Percentiles rank a stretch among this genome's conserved stretches.
phyloP scores from a whole-genome alignment of 306 rosid species.

The Ormosia semicastrata region DNA sequence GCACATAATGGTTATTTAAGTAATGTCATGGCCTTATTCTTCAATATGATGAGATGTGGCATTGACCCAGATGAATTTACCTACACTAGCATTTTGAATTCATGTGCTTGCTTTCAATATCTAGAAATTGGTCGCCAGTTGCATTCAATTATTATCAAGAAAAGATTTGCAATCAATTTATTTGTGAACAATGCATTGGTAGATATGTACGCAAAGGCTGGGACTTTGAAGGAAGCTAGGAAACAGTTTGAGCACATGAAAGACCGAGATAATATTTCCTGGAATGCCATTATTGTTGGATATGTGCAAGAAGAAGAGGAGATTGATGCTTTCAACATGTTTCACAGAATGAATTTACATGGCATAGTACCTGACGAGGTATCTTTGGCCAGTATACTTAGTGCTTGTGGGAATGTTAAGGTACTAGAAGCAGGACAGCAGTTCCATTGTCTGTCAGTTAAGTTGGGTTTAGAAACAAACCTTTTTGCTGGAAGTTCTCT shows the following conservation, averaged over 20 bases:
- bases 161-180: conserved; percentile 48
- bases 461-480: conserved; percentile 68
- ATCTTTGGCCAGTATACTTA: conserved; percentile 75
- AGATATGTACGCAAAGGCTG: conserved; percentile 85
- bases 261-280: conserved; percentile 65
- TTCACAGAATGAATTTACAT: conserved; percentile 55
- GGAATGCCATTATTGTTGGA: conserved; percentile 88
- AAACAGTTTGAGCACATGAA: conserved; percentile 69
- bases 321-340: conserved; percentile 59
- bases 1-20: conserved; percentile 51
- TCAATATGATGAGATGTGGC: conserved; percentile 46
- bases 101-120: conserved; percentile 56
- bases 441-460: conserved; percentile 65
- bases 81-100: conserved; percentile 76
- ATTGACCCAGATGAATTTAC: conserved; percentile 70
- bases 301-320: conserved; percentile 65
- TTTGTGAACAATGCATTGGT: conserved; percentile 70
- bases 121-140: conserved; percentile 57
- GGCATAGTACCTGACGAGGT: conserved; percentile 70
- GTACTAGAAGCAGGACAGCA: conserved; percentile 53
- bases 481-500: conserved; percentile 78
- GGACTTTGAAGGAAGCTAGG: conserved; percentile 62
- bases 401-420: conserved; percentile 72
- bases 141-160: conserved; percentile 69
- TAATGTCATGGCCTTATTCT: conserved; percentile 57